Evolutionary conservation across 805 yeast genomes (phyloP), one percentile per base, ranked within the genome.

Genomic region (Saturnispora silvae): DNA sequence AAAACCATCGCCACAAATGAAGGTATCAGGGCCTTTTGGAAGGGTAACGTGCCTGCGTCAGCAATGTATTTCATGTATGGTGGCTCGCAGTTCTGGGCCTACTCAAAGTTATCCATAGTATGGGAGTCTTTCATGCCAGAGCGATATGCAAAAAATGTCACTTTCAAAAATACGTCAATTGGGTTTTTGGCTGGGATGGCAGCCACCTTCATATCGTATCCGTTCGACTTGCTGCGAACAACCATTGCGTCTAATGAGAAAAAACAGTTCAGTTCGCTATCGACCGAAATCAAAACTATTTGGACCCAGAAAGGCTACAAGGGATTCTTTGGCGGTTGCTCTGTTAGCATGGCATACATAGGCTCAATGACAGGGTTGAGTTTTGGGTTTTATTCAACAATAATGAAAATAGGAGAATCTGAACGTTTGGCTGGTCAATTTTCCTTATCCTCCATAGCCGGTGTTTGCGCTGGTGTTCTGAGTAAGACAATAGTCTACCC

Each of bases 21-120:
- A 56, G 63, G 63, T 5, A 29, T 78, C 0, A 42, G 56, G 3
- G 89, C 85, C 0, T 64, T 89, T n/a, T 92, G 97, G 97, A 87
- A 86, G 54, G 98, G 98, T 0, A 92, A 92, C 53, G 68, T 84
- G 0, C 95, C 98, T 0, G 98, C 97, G 0, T 85, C 85, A 45
- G 56, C 76, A 27, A 72, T 92, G 75, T 92, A 92, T 51, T 62
- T 89, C 11, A 46, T 81, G 9, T 92, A 89, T 50, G 96, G 97
- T 10, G 83, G 83, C 1, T 61, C 73, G 0, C 97, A 92, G 55
- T 92, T 92, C 59, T 65, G 89, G 1, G 60, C 82, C 1, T 83
- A 79, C 50, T 65, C 85, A 1, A 52, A 65, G 0, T 57, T 39
- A 16, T 32, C 40, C 4, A 33, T 31, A 14, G 17, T 27, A 16